Percentiles rank a stretch among this genome's conserved stretches.
These are phyloP conservation scores for Neurospora sp. DNA, from an alignment of 495 filamentous ascomycete genomes.

Conservation along the genomic window DNA sequence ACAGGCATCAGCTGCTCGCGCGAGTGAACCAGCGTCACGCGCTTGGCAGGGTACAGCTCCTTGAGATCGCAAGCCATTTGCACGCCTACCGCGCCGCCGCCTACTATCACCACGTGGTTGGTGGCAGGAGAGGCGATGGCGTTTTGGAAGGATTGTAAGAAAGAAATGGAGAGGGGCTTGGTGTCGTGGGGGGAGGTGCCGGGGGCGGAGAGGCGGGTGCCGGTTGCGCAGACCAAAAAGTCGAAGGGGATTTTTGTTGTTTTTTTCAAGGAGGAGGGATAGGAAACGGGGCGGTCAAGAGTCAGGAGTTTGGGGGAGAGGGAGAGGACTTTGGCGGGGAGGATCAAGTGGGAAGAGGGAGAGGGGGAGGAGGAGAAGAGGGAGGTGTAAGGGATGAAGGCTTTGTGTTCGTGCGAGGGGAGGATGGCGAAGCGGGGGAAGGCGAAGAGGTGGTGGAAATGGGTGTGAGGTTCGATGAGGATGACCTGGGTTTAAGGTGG, in stretches of 20 bases:
- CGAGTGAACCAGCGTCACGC: constrained; percentile 48
- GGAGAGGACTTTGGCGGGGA: constrained; percentile 35
- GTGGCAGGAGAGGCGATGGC: constrained; percentile 23
- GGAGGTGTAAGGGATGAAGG: constrained; percentile 42
- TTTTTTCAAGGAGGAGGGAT: background rate
- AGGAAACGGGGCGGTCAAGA: constrained; percentile 27
- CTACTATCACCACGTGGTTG: constrained; percentile 37
- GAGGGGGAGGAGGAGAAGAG: constrained; percentile 28
- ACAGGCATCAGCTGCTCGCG: constrained; percentile 38
- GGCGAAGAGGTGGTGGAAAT: constrained; percentile 45
- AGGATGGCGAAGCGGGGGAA: constrained; percentile 46
- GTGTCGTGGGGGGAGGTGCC: constrained; percentile 38
- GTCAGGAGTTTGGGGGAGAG: constrained; percentile 26
- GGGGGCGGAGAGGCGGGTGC: constrained; percentile 35
- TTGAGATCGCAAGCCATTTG: constrained; percentile 52
- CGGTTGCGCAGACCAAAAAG: constrained; percentile 39
- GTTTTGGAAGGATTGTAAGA: constrained; percentile 29
- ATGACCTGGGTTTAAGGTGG: constrained; percentile 25
- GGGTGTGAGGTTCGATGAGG: constrained; percentile 41
- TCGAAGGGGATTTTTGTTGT: constrained; percentile 30
- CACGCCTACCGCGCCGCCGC: constrained; percentile 52
- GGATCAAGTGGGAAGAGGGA: constrained; percentile 26
- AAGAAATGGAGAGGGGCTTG: constrained; percentile 25
- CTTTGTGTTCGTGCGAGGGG: constrained; percentile 43
- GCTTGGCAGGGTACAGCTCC: constrained; percentile 44